phyloP scores from a whole-genome alignment of 2,329 filamentous ascomycete genomes.

The Arthrobotrys pseudoclavata region DNA sequence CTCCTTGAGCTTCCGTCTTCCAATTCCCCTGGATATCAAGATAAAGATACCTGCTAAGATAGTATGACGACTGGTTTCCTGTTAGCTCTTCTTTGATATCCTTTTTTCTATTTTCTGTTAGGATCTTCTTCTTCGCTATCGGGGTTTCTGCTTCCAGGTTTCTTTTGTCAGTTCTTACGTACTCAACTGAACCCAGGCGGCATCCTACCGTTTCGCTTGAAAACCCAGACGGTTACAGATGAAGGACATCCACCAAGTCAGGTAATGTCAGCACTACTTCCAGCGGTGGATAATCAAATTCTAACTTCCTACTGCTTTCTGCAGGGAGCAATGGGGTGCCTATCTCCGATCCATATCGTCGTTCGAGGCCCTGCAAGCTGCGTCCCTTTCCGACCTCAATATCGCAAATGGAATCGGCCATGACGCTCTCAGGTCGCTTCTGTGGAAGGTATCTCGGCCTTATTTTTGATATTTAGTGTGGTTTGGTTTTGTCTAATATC shows the following conservation, averaged over 20 bases:
- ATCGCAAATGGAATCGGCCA: constrained; percentile 53
- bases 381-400: constrained; percentile 55
- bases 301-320: background rate
- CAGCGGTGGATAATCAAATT: background rate
- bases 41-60: background rate
- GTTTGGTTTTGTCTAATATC: background rate
- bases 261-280: constrained; percentile 15
- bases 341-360: constrained; percentile 56
- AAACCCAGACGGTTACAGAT: constrained; percentile 20
- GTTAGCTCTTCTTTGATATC: background rate
- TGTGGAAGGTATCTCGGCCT: constrained; percentile 45
- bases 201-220: background rate
- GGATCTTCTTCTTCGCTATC: background rate
- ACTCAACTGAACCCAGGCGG: background rate
- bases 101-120: background rate
- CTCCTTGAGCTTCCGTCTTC: background rate
- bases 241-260: constrained; percentile 58
- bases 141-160: background rate
- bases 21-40: constrained; percentile 2
- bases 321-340: constrained; percentile 50
- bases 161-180: background rate
- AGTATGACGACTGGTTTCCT: constrained; percentile 22
- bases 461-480: background rate
- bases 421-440: constrained; percentile 47
- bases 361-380: constrained; percentile 57